Base-by-base conservation (phyloP, 768 basidiomycete species). In the Kwoniella newhampshirensis region DNA sequence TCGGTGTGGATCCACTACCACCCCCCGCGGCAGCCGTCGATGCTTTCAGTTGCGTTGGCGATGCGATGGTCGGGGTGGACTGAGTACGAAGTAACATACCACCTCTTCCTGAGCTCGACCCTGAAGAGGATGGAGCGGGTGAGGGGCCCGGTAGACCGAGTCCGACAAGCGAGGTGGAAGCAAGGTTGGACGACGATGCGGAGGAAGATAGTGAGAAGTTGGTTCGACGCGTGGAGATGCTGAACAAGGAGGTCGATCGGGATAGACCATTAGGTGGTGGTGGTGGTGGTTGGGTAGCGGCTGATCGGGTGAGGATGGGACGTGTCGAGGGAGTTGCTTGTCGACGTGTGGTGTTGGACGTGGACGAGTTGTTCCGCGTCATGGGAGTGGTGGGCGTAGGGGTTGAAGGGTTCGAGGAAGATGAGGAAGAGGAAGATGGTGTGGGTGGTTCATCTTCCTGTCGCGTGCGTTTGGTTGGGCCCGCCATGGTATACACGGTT, bases 1-100 rank as follows among this genome's bases (percentile, higher is more conserved):
- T 65, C 26, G 51, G 51, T n/a, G 35, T 25, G 12, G 28, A 27
- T 8, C 61, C 57, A 26, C 61, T 50, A n/a, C 52, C 42, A 6
- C 51, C 48, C 1, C 46, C 44, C 4, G 64, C 57, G 21, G 60
- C 55, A 41, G 57, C 48, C 13, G 54, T 59, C 17, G 57, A 43
- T 27, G 43, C 36, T 45, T 68, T 68, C 12, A 68, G 53, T 18
- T 51, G 27, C 4, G 57, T 44, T 1, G 64, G 58, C 17, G 57
- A 58, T 4, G 60, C 43, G 12, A 66, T 58, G 26, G 59, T 21
- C 21, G 70, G 68, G 3, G 63, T 59, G 23, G 57, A 63, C 50
- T 69, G 67, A 17, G 67, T 69, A 4, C 70, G 58, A 4, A 59
- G 27, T 13, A 71, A 52, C 32, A 56, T 61, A 3, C 69, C 66